Evolutionary conservation across 768 basidiomycete genomes (phyloP).

Genomic region (Lactarius akahatsu): DNA sequence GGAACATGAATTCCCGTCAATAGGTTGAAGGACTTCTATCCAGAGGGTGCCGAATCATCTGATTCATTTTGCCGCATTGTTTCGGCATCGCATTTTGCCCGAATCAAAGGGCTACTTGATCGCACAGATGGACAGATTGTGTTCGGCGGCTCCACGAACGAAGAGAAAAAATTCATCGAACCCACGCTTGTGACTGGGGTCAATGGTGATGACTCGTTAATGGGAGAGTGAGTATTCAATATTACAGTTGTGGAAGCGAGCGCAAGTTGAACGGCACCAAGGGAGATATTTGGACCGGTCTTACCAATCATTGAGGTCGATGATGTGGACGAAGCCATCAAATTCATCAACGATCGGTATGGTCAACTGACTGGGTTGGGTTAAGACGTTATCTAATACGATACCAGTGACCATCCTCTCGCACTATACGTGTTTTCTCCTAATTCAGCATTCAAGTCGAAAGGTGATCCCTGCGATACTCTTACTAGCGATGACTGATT

Average conservation of each 20-base stretch:
- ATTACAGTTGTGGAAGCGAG: not conserved
- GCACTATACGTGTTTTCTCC: conserved; percentile 75
- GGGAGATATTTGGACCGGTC: conserved; percentile 84
- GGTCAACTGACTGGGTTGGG: not conserved
- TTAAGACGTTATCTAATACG: not conserved
- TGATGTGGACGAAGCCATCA: conserved; percentile 67
- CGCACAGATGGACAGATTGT: conserved; percentile 64
- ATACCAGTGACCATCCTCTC: conserved; percentile 64
- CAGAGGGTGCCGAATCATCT: conserved; percentile 44
- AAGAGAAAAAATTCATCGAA: conserved; percentile 57
- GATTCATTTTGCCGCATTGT: conserved; percentile 54
- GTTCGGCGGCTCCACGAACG: conserved; percentile 62
- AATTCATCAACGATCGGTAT: conserved; percentile 60
- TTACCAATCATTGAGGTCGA: conserved; percentile 73
- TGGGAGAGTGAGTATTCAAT: conserved; percentile 62
- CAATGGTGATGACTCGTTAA: conserved; percentile 60
- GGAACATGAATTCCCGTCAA: not conserved
- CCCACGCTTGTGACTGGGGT: conserved; percentile 73
- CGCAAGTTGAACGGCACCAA: conserved; percentile 32
- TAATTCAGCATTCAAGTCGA: conserved; percentile 55
- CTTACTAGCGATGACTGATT: too few species aligned
- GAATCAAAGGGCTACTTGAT: conserved; percentile 61
- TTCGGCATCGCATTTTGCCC: conserved; percentile 50
- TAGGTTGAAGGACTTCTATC: conserved; percentile 59
- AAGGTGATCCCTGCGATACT: conserved; percentile 44